phyloP scores from a whole-genome alignment of 1,284 basidiomycete genomes.

The Ceratorhiza oryzae-sativae region DNA sequence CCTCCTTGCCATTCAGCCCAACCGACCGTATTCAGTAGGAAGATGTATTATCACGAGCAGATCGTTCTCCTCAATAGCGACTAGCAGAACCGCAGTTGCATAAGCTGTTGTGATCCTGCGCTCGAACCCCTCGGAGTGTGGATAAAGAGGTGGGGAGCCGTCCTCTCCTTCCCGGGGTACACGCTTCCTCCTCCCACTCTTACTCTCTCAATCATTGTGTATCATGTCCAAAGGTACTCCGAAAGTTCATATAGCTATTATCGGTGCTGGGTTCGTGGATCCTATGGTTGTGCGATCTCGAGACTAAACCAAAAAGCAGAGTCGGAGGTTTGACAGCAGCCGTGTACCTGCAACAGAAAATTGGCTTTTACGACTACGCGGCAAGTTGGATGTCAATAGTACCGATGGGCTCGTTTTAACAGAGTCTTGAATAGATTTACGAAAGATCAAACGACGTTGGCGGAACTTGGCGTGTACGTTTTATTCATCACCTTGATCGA shows the following conservation, averaged over 20 bases:
- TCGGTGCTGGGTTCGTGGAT: conserved; percentile 31
- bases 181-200: background rate
- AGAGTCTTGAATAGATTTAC: conserved; percentile 54
- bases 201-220: background rate
- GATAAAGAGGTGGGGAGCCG: too few relatives aligned
- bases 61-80: background rate
- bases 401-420: too few relatives aligned
- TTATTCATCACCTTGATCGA: too few relatives aligned
- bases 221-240: background rate
- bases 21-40: too few relatives aligned
- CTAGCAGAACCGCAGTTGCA: background rate
- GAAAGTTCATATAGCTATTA: conserved; percentile 11
- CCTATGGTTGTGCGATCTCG: background rate
- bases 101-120: background rate
- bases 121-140: background rate
- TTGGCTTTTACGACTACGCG: background rate
- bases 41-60: too few relatives aligned
- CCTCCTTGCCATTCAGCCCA: too few relatives aligned
- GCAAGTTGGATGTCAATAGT: background rate
- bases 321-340: conserved; percentile 15
- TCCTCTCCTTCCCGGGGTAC: background rate
- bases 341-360: conserved; percentile 2
- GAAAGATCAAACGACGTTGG: conserved; percentile 58
- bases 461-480: conserved; percentile 62
- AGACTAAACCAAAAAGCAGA: background rate